phyloP scores from a whole-genome alignment of 1,139 yeast genomes.

The Zygoascus hellenicus region DNA sequence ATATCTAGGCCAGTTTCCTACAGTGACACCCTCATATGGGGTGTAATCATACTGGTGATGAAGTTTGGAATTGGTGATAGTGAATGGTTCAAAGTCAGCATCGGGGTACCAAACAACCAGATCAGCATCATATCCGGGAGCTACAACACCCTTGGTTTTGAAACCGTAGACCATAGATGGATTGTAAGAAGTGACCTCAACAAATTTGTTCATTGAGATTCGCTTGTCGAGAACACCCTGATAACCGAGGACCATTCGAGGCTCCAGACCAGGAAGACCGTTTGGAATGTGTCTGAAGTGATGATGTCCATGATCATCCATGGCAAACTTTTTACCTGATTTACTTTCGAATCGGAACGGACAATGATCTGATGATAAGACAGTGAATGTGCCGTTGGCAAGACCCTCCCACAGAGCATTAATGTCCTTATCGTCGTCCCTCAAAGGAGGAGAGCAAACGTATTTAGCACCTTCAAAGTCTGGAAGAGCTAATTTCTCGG shows the following conservation, averaged over 20 bases:
- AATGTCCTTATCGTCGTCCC: constrained; percentile 37
- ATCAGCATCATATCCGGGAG: constrained; percentile 43
- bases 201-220: constrained; percentile 40
- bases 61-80: constrained; percentile 35
- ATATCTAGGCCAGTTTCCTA: constrained; percentile 44
- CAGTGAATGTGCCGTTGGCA: constrained; percentile 44
- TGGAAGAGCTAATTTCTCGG: constrained; percentile 34
- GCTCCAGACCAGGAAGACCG: constrained; percentile 45
- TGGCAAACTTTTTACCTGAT: constrained; percentile 38
- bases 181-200: constrained; percentile 40
- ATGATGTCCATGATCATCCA: constrained; percentile 29
- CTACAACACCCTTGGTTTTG: constrained; percentile 33
- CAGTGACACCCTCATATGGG: constrained; percentile 41
- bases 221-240: constrained; percentile 40
- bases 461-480: constrained; percentile 44
- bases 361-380: constrained; percentile 45
- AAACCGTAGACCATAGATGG: constrained; percentile 42
- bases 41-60: constrained; percentile 44
- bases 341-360: constrained; percentile 40
- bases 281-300: constrained; percentile 42
- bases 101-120: constrained; percentile 43
- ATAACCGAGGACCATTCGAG: constrained; percentile 41
- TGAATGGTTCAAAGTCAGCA: constrained; percentile 27
- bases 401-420: constrained; percentile 43
- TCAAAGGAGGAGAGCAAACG: constrained; percentile 46